phyloP scores from a whole-genome alignment of 2,329 filamentous ascomycete genomes.

The Cercospora canescens region DNA sequence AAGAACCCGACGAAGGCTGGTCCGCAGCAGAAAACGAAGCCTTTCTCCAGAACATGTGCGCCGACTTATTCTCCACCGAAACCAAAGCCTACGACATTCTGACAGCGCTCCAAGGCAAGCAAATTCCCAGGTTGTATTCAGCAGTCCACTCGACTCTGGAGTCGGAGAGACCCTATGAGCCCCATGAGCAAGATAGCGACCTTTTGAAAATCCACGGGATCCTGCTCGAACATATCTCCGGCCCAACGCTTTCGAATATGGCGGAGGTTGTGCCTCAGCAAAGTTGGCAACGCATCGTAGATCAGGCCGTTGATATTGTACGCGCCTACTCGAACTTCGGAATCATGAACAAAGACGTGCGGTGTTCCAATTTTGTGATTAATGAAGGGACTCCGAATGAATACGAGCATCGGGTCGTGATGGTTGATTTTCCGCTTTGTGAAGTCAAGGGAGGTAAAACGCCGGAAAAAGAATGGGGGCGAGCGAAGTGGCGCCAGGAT shows the following conservation, averaged over 20 bases:
- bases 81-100: not conserved
- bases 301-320: not conserved
- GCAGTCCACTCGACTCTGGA: not conserved
- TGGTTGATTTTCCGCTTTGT: not conserved
- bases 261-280: not conserved
- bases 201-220: not conserved
- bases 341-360: not conserved
- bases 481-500: not conserved
- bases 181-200: not conserved
- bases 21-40: constrained; percentile 9
- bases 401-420: not conserved
- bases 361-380: not conserved
- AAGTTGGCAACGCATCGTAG: constrained; percentile 7
- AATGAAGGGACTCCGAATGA: not conserved
- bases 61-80: not conserved
- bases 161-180: not conserved
- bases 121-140: not conserved
- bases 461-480: not conserved
- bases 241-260: constrained; percentile 3
- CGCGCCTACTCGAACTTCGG: not conserved
- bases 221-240: not conserved
- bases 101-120: not conserved
- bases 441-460: not conserved
- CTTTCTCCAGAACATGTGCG: not conserved
- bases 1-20: constrained; percentile 10